Conservation (phyloP, 2,329 filamentous ascomycete genomes). For the Amphichorda felina region DNA sequence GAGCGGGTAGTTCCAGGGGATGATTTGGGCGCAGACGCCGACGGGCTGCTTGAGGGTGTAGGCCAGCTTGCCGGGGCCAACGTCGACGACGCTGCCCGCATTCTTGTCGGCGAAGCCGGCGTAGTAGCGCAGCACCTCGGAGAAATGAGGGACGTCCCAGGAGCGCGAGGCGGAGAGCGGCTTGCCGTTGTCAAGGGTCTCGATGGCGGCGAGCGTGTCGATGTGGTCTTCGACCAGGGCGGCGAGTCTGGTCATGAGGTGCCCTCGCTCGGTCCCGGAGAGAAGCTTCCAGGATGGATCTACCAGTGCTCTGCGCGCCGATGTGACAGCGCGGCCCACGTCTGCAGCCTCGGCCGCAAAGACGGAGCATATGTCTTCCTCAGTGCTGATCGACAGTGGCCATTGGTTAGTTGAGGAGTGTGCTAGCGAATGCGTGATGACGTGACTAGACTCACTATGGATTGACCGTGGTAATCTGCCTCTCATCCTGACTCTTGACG, state of each 20-base stretch:
- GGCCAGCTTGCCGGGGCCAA: conserved; percentile 48
- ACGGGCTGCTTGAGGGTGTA: conserved; percentile 59
- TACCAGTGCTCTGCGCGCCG: conserved; percentile 53
- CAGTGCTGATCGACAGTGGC: conserved; percentile 5
- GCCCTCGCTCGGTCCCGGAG: conserved; percentile 49
- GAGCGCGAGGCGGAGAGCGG: conserved; percentile 46
- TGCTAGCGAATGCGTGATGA: too few relatives aligned
- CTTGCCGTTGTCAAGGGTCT: conserved; percentile 67
- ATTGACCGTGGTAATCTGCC: conserved; percentile 56
- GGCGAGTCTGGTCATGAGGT: conserved; percentile 56
- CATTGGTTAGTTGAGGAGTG: too few relatives aligned
- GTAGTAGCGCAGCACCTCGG: conserved; percentile 47
- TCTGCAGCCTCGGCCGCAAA: conserved; percentile 7
- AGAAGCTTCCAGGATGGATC: conserved; percentile 50
- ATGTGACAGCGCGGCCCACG: conserved; percentile 10
- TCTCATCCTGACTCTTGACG: conserved; percentile 51
- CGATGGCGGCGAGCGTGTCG: conserved; percentile 29
- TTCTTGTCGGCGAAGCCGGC: conserved; percentile 63
- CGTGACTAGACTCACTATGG: conserved; percentile 48
- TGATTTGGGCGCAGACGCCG: conserved; percentile 56
- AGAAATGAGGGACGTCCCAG: conserved; percentile 47
- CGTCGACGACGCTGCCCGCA: conserved; percentile 56
- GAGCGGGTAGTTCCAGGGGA: conserved; percentile 59
- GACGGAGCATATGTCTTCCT: conserved; percentile 7
- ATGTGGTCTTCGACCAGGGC: conserved; percentile 54